These are phyloP conservation scores for Bipolaris victoriae DNA, from an alignment of 2,329 filamentous ascomycete genomes.

Conservation along the genomic window DNA sequence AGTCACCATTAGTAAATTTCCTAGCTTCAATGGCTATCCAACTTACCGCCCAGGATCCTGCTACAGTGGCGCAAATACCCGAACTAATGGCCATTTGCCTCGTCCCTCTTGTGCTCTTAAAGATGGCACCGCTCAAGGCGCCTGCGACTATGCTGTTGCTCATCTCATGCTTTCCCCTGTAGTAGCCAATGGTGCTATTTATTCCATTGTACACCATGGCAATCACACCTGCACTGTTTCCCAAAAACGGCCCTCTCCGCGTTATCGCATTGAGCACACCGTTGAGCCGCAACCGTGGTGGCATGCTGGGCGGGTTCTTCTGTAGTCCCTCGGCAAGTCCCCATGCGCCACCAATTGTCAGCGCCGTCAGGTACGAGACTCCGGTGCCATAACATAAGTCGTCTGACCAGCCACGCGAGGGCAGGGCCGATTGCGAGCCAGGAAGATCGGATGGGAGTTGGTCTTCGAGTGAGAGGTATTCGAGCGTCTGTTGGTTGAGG, in stretches of 20 bases:
- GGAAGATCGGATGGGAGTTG: constrained; percentile 84
- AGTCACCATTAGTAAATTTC: background rate
- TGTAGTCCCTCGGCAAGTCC: constrained; percentile 88
- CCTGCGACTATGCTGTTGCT: constrained; percentile 88
- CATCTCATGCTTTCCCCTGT: constrained; percentile 65
- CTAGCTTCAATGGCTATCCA: background rate
- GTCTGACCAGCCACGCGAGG: constrained; percentile 95
- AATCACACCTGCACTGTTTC: constrained; percentile 93
- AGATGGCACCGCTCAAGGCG: constrained; percentile 86
- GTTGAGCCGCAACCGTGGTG: constrained; percentile 92
- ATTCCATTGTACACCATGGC: constrained; percentile 94
- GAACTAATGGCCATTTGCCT: constrained; percentile 95
- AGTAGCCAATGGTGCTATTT: constrained; percentile 50
- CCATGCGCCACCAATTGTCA: constrained; percentile 88
- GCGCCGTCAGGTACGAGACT: constrained; percentile 87
- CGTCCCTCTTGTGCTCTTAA: constrained; percentile 92
- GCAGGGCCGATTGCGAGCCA: constrained; percentile 83
- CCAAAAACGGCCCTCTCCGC: constrained; percentile 88
- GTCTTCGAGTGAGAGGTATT: constrained; percentile 95
- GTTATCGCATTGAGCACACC: constrained; percentile 94
- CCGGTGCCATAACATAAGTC: constrained; percentile 98
- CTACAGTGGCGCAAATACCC: constrained; percentile 83
- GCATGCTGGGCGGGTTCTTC: constrained; percentile 70
- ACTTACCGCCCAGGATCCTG: constrained; percentile 83
- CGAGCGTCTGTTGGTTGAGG: constrained; percentile 88